Percentiles rank a stretch among this genome's conserved stretches.
Evolutionary conservation across 139 green algal species (phyloP).

Genomic region (Chlorella sp.): DNA sequence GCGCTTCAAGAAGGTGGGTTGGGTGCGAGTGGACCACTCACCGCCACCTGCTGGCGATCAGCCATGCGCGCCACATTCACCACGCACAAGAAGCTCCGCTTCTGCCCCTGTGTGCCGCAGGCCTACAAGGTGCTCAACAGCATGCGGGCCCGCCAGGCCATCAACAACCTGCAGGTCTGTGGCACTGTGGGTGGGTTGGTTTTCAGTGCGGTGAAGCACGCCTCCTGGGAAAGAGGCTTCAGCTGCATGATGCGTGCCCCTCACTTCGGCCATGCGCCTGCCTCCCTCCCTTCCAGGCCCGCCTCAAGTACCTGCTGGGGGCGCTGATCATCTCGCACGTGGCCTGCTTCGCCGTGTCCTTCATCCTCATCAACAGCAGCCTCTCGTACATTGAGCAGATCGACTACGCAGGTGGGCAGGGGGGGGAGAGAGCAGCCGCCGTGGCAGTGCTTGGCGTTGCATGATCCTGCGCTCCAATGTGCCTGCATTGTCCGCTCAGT

Average conservation of each 20-base stretch:
- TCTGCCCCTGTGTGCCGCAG: background rate
- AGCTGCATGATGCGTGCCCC: too few relatives aligned
- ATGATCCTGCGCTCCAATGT: background rate
- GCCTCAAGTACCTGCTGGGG: background rate
- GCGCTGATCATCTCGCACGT: background rate
- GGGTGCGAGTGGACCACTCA: too few relatives aligned
- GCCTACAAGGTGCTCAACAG: slow-evolving; percentile 25
- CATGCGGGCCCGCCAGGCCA: background rate
- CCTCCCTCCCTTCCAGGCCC: background rate
- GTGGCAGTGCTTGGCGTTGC: too few relatives aligned
- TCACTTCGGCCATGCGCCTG: background rate
- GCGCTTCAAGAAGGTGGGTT: slow-evolving; percentile 20
- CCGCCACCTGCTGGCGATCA: too few relatives aligned
- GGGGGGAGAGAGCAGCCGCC: too few relatives aligned
- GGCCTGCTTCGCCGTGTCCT: background rate
- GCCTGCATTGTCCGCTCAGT: background rate
- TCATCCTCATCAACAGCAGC: slow-evolving; percentile 1
- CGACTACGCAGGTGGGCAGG: background rate
- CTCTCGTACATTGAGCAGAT: slow-evolving; percentile 1
- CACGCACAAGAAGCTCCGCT: background rate
- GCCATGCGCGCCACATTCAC: too few relatives aligned
- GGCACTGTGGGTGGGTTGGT: background rate
- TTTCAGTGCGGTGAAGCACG: background rate
- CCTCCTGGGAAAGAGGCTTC: too few relatives aligned
- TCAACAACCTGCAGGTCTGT: slow-evolving; percentile 17